These are phyloP conservation scores for Huiozyma naganishii DNA, from an alignment of 805 yeast species.

Conservation along the genomic window DNA sequence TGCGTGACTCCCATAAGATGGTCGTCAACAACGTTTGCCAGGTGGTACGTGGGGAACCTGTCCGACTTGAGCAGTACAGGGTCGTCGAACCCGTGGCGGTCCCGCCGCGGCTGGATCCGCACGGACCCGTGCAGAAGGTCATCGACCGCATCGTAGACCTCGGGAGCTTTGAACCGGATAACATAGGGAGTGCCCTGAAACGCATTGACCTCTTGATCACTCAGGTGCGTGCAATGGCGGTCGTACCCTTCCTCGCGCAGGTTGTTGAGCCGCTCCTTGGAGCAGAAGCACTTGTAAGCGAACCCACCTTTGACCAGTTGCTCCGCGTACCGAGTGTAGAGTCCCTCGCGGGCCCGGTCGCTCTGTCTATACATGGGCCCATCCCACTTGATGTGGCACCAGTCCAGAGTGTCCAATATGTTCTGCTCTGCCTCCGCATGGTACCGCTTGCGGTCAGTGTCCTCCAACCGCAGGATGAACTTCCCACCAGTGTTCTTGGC, in stretches of 20 bases:
- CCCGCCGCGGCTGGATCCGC: conserved; percentile 65
- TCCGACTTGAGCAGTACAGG: conserved; percentile 87
- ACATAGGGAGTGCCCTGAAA: conserved; percentile 35
- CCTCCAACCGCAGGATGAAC: conserved; percentile 78
- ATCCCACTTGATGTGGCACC: conserved; percentile 71
- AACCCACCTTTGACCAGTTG: conserved; percentile 48
- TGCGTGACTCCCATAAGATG: conserved; percentile 87
- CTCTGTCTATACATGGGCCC: conserved; percentile 85
- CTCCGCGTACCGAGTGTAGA: conserved; percentile 54
- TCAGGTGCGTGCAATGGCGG: conserved; percentile 52
- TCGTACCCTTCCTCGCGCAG: conserved; percentile 83
- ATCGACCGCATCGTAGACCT: conserved; percentile 47
- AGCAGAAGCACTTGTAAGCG: conserved; percentile 83
- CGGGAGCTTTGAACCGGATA: conserved; percentile 71
- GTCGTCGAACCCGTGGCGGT: conserved; percentile 51
- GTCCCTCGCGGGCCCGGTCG: conserved; percentile 43
- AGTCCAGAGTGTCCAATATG: conserved; percentile 59
- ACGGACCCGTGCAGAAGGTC: conserved; percentile 75
- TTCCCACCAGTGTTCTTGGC: conserved; percentile 75
- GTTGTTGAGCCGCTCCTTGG: conserved; percentile 60
- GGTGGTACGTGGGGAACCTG: conserved; percentile 90
- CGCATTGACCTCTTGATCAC: conserved; percentile 27
- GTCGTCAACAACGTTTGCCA: conserved; percentile 93
- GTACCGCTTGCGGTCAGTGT: conserved; percentile 77
- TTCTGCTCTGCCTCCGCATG: conserved; percentile 76